These are phyloP conservation scores for Axilococcus clingmanii DNA, from an alignment of 139 green algal genomes.

Conservation along the genomic window DNA sequence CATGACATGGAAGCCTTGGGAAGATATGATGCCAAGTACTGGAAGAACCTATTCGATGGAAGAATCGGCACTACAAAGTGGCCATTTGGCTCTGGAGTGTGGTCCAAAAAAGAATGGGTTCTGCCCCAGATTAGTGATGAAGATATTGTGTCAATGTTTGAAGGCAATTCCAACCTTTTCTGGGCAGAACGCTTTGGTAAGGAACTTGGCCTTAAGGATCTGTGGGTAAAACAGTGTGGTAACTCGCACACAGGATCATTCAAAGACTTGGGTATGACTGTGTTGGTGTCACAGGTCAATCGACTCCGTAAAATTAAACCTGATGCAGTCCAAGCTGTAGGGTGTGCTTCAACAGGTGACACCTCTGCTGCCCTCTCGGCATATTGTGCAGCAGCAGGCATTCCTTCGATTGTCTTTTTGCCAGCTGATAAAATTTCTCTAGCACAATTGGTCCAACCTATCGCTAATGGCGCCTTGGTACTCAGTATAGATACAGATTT, in stretches of 20 bases:
- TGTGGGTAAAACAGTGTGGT: constrained; percentile 99
- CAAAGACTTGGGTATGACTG: constrained; percentile 99
- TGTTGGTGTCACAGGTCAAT: constrained; percentile 90
- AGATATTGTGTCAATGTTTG: constrained; percentile 98
- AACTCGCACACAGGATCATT: constrained; percentile 96
- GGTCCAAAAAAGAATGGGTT: constrained; percentile 99
- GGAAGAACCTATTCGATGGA: constrained; percentile 87
- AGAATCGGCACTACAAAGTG: constrained; percentile 84
- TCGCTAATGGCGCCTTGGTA: constrained; percentile 97
- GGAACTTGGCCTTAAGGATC: constrained; percentile 91
- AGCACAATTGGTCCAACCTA: constrained; percentile 98
- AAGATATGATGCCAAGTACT: constrained; percentile 88
- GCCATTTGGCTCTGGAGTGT: constrained; percentile 96
- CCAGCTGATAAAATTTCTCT: constrained; percentile 96
- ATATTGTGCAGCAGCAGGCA: constrained; percentile 93
- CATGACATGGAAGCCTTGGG: constrained; percentile 89
- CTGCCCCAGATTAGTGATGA: constrained; percentile 84
- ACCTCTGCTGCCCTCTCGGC: constrained; percentile 93
- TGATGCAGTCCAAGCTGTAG: constrained; percentile 82
- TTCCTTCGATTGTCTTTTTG: constrained; percentile 99
- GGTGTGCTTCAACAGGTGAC: constrained; percentile 97
- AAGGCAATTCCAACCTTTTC: constrained; percentile 99
- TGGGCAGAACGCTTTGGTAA: constrained; percentile 96
- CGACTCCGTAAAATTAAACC: constrained; percentile 77
- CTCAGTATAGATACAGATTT: constrained; percentile 99